phyloP scores from a whole-genome alignment of 768 basidiomycete genomes.

The Leucocoprinus birnbaumii region DNA sequence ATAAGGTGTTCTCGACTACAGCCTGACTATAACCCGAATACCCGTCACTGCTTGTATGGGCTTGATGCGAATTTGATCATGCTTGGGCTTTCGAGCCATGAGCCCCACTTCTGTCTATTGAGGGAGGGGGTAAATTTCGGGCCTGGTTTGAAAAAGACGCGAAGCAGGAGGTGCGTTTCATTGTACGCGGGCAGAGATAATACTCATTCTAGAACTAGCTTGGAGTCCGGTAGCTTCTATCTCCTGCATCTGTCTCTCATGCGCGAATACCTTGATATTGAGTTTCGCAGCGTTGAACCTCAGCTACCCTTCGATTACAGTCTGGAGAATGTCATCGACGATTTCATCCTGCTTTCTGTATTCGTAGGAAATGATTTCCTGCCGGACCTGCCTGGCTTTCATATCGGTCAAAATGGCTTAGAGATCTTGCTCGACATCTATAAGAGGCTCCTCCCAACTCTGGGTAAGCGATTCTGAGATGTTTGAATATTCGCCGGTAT shows the following conservation, averaged over 20 bases:
- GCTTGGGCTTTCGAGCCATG: conserved; percentile 95
- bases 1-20: conserved; percentile 94
- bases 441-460: conserved; percentile 82
- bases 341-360: conserved; percentile 94
- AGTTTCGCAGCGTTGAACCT: conserved; percentile 75
- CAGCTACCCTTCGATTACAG: conserved; percentile 79
- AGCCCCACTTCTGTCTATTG: conserved; percentile 96
- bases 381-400: conserved; percentile 92
- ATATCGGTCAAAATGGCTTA: conserved; percentile 96
- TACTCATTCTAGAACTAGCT: conserved; percentile 21
- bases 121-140: conserved; percentile 99
- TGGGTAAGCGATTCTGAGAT: conserved; percentile 43
- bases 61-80: conserved; percentile 98
- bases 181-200: not conserved
- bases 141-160: conserved; percentile 69
- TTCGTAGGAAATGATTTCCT: conserved; percentile 98
- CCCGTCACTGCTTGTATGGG: conserved; percentile 97
- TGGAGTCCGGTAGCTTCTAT: conserved; percentile 89
- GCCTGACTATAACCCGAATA: conserved; percentile 93
- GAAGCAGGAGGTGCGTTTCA: conserved; percentile 41
- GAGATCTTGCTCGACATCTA: conserved; percentile 94
- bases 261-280: conserved; percentile 96
- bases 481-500: not conserved
- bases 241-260: conserved; percentile 91
- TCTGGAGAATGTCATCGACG: conserved; percentile 94